Base-by-base conservation (phyloP, 371 early-diverging fungal species). In the Rhizopus arrhizus region DNA sequence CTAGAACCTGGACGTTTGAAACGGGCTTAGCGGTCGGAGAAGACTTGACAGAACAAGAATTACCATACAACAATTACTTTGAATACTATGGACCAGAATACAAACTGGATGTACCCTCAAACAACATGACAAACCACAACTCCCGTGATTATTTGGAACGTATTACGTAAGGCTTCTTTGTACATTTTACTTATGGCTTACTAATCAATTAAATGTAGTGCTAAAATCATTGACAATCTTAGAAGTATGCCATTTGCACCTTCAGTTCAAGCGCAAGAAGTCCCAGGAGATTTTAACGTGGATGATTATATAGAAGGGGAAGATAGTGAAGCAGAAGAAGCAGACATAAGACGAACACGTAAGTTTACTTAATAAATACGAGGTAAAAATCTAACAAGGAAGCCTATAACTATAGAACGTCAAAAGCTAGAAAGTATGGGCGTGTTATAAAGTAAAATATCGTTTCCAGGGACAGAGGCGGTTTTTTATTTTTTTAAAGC, bases 1-100 rank as follows among this genome's bases (percentile, higher is more conserved):
- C 96, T 10, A 85, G 97, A 31, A 91, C 95, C 9, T 99, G 99
- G 99, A 91, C 97, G 4, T 98, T 96, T 69, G 99, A 99, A 69
- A 99, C 99, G 4, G 89, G 94, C 10, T 77, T 97, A 2, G 82
- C 96, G 0, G 85, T 96, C 15, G 97, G 91, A 36, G 83, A 89
- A 56, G 84, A 89, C 61, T 53, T 75, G 46, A 80, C 68, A 64
- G 63, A 72, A 58, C 74, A 80, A 58, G 94, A 91, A 46, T 76
- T 97, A 62, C 96, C 99, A 0, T 92, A 85, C 72, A 96, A 96
- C 69, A 97, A 97, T 57, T 98, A 97, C 72, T 93, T 88, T 62
- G 95, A 95, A 48, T 95, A 93, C 66, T 96, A 87, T 72, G 96
- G 96, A 0, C 99, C 99, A 0, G 96, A 97, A 60, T 97, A 91